Percentiles rank a stretch among this genome's conserved stretches.
Conservation (phyloP, 148 eudicot genomes). For the Spergularia bocconei region DNA sequence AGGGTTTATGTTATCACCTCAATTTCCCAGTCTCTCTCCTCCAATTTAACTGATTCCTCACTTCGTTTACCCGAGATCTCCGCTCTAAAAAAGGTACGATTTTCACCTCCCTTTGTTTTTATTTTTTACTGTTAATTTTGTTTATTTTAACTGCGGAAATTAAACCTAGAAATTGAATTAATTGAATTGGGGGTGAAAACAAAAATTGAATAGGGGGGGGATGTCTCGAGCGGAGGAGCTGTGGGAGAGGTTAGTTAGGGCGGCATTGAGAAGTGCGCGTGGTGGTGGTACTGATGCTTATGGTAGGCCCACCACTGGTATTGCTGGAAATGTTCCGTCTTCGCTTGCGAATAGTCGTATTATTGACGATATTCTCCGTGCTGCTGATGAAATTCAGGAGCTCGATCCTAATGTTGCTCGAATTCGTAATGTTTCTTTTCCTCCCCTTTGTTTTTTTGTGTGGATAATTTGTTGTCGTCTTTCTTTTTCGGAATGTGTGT, state of each 20-base stretch:
- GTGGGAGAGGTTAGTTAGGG: constrained; percentile 96
- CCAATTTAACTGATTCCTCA: not conserved
- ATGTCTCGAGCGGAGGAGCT: constrained; percentile 86
- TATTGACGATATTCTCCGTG: constrained; percentile 86
- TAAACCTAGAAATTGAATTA: not conserved
- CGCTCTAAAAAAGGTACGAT: too few relatives aligned
- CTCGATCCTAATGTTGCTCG: constrained; percentile 88
- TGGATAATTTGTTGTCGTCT: too few relatives aligned
- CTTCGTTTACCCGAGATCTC: not conserved
- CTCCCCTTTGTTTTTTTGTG: not conserved
- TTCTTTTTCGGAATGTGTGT: not conserved
- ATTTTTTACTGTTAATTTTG: not conserved
- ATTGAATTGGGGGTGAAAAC: not conserved
- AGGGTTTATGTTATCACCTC: not conserved
- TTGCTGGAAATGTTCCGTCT: constrained; percentile 91
- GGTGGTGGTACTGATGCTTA: constrained; percentile 53
- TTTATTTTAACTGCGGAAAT: not conserved
- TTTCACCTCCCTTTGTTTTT: not conserved
- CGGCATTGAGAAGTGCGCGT: constrained; percentile 77
- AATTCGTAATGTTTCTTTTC: constrained; percentile 52
- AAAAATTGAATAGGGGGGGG: too few relatives aligned
- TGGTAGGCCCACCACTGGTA: constrained; percentile 70
- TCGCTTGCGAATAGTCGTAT: constrained; percentile 71
- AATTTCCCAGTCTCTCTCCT: too few relatives aligned
- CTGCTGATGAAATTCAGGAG: constrained; percentile 96